Conservation (phyloP, 1,284 basidiomycete species). For the Irpex sp. region DNA sequence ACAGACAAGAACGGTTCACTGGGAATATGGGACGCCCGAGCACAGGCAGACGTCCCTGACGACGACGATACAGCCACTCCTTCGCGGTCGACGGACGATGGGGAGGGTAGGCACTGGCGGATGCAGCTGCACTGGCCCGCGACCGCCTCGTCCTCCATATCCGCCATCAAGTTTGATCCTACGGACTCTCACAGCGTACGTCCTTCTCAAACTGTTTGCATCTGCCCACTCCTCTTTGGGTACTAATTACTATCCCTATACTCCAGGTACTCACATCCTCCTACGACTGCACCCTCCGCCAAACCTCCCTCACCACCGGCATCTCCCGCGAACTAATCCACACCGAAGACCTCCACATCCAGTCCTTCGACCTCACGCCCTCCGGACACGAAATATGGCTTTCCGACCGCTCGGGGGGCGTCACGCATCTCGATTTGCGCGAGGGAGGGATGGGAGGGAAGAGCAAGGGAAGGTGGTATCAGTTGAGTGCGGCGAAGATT, state of each 20-base stretch:
- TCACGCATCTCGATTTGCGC: slow-evolving; percentile 70
- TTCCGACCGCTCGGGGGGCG: slow-evolving; percentile 63
- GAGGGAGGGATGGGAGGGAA: slow-evolving; percentile 35
- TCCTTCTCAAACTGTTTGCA: background rate
- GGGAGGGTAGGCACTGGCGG: slow-evolving; percentile 75
- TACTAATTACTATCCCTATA: background rate
- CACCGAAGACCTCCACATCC: slow-evolving; percentile 56
- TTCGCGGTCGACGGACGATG: slow-evolving; percentile 31
- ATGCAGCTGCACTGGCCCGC: slow-evolving; percentile 81
- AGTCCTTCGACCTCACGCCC: slow-evolving; percentile 62
- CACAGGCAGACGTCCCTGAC: slow-evolving; percentile 58
- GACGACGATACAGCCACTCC: slow-evolving; percentile 52
- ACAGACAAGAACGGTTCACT: slow-evolving; percentile 76
- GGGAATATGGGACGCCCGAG: slow-evolving; percentile 79
- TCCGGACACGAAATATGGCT: slow-evolving; percentile 77
- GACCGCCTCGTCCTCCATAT: slow-evolving; percentile 72
- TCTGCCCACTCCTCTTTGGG: background rate
- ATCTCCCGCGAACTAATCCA: slow-evolving; percentile 61
- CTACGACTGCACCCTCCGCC: slow-evolving; percentile 75
- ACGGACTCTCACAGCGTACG: slow-evolving; percentile 65
- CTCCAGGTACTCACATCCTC: slow-evolving; percentile 70
- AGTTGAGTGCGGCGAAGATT: slow-evolving; percentile 67
- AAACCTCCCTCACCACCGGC: slow-evolving; percentile 63
- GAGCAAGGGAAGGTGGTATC: slow-evolving; percentile 54
- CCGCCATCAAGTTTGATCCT: slow-evolving; percentile 70